Base-by-base conservation (phyloP, 2,329 filamentous ascomycete genomes). In the Penicillium sp. region DNA sequence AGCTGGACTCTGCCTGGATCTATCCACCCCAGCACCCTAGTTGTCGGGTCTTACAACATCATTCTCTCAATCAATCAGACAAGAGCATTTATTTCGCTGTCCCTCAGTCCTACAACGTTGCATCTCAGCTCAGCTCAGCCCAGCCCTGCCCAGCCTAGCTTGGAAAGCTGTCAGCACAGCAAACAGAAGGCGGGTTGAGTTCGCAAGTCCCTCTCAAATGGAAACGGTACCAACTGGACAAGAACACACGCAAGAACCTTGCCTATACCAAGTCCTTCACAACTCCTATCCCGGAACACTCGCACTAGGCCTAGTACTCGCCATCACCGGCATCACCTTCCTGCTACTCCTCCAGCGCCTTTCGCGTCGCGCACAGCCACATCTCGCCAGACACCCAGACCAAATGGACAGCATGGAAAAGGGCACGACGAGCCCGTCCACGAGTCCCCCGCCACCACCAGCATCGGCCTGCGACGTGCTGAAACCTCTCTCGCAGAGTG, bases 391-490 rank as follows among this genome's bases (percentile, higher is more conserved):
- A 15, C 10, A 14, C 47, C 14, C 22, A 28, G 22, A 20, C 17
- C 41, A 31, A 25, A 51, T 41, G n/a, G 43, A 43, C 50, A 31
- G 17, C 20, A 67, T 65, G 60, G 60, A 67, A 48, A 66, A 64
- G 34, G 54, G 51, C 53, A 53, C 22, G 22, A 50, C 47, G 31
- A 25, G 28, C 38, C 39, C 22, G 15, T 3, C 28, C 10, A 8
- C 20, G 1, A 38, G 15, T 3, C 15, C 7, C 20, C 31, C 42
- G 31, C 59, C 37, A 31, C 57, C 57, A 11, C 42, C 55, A 14
- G 41, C 54, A 2, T 63, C 67, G 12, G 67, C 67, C 10, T 58
- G 57, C 35, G 64, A 69, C 55, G 57, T 68, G n/a, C 31, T 69
- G 10, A 57, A 54, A 35, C 66, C 67, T 15, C 55, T 69, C 4